phyloP scores from a whole-genome alignment of 176 grass and related monocot genomes.

The Elymus sibiricus region DNA sequence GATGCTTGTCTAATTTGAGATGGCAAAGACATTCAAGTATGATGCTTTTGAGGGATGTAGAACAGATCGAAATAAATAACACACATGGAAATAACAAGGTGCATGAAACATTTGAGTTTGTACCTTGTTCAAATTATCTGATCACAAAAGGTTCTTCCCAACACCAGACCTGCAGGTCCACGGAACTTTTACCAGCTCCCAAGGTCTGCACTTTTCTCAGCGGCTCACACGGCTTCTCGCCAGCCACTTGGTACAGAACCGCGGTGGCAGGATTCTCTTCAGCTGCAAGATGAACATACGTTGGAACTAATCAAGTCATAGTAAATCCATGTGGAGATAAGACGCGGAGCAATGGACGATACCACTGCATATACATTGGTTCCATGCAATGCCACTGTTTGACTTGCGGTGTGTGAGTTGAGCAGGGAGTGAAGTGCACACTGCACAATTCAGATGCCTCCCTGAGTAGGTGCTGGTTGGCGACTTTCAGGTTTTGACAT shows the following conservation, averaged over 20 bases:
- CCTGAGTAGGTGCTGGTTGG: too few species aligned
- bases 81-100: neutral
- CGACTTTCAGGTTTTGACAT: too few species aligned
- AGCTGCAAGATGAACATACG: neutral
- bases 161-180: conserved; percentile 62
- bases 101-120: neutral
- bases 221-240: conserved; percentile 37
- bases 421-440: neutral
- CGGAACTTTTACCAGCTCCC: conserved; percentile 59
- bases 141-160: conserved; percentile 61
- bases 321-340: neutral
- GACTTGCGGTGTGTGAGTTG: too few species aligned
- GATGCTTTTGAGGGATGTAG: too few species aligned
- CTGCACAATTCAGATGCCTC: neutral
- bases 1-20: too few species aligned
- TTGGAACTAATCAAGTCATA: neutral
- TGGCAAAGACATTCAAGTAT: too few species aligned
- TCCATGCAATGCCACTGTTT: neutral
- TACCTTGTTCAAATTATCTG: conserved; percentile 76
- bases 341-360: too few species aligned
- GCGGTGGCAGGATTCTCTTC: conserved; percentile 32
- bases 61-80: too few species aligned
- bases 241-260: conserved; percentile 28
- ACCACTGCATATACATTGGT: neutral
- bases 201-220: conserved; percentile 51